phyloP scores from a whole-genome alignment of 768 basidiomycete genomes.

The Favolaschia claudopus region DNA sequence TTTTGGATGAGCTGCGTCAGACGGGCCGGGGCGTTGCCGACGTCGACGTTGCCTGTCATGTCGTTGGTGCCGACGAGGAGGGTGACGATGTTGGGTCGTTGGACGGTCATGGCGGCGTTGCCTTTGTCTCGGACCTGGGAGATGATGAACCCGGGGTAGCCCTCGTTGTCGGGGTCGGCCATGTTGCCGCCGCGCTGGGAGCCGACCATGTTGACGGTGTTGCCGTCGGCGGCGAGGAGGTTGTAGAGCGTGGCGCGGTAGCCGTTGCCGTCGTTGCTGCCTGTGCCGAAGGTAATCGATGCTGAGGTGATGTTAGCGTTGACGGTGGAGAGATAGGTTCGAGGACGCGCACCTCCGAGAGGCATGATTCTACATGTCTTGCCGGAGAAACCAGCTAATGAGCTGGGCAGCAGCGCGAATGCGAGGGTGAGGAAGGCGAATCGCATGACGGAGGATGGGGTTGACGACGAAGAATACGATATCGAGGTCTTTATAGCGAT shows the following conservation, averaged over 20 bases:
- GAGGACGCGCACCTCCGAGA: neutral
- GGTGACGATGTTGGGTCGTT: conserved; percentile 15
- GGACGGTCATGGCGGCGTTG: neutral
- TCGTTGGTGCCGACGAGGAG: conserved; percentile 15
- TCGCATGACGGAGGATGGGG: neutral
- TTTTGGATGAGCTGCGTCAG: neutral
- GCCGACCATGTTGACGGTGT: conserved; percentile 12
- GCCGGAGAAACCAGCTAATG: neutral
- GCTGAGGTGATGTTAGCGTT: no score
- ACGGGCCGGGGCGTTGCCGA: conserved; percentile 1
- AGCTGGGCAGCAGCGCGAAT: neutral
- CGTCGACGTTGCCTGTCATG: neutral
- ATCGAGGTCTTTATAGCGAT: no score
- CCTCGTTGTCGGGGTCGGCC: conserved; percentile 9
- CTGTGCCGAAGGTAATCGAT: conserved; percentile 2
- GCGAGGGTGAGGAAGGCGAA: neutral
- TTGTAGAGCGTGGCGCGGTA: conserved; percentile 13
- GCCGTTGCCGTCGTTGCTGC: conserved; percentile 5
- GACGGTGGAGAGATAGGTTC: no score
- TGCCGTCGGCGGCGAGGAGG: conserved; percentile 18
- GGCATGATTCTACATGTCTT: neutral
- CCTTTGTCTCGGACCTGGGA: neutral
- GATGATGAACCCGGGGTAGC: conserved; percentile 12
- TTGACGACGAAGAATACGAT: no score
- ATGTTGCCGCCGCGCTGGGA: neutral